Evolutionary conservation across 2,329 filamentous ascomycete genomes (phyloP), one percentile per base, ranked within the genome.

Genomic region (Epichloe scottii): DNA sequence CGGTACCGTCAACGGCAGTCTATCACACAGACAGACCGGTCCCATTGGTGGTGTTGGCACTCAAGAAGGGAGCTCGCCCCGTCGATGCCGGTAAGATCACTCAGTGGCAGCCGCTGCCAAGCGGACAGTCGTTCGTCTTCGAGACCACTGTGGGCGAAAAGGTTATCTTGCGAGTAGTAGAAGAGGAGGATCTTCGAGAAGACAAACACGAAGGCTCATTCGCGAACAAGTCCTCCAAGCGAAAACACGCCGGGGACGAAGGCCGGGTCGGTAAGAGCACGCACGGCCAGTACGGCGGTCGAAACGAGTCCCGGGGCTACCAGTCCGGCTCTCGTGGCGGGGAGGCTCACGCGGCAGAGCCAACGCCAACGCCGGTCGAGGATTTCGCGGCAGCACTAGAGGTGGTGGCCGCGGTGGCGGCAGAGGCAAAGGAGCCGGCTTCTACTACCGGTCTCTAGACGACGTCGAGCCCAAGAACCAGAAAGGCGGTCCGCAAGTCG

Each of bases 101-200:
- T 50, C 83, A 85, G 56, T 97, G 91, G 93, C 79, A 87, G 55
- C 81, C 87, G 4, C 75, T 95, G 3, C 70, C 84, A 0, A 71
- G 78, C 5, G 82, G 89, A 7, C 80, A 86, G 60, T 76, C 81
- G 0, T 81, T 90, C 61, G 76, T 81, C 5, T 89, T 97, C 60
- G 87, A 94, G 55, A 89, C 86, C 1, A 81, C 80, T 0, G 87
- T 97, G 1, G 86, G 86, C 17, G 90, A 97, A 68, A 95, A 94
- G 70, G 80, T 88, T 15, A 75, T 93, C 56, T 69, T 97, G 48
- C 79, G 86, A 2, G 83, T 97, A 46, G 89, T 97, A 45, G 89
- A 95, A 64, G 74, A 82, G 49, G 87, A 91, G 55, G 70, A 81
- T 48, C 69, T 71, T 3, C 66, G 69, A 23, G 81, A 85, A 59